Evolutionary conservation across 495 filamentous ascomycete species (phyloP).

Genomic region (Neurospora tetrasperma): DNA sequence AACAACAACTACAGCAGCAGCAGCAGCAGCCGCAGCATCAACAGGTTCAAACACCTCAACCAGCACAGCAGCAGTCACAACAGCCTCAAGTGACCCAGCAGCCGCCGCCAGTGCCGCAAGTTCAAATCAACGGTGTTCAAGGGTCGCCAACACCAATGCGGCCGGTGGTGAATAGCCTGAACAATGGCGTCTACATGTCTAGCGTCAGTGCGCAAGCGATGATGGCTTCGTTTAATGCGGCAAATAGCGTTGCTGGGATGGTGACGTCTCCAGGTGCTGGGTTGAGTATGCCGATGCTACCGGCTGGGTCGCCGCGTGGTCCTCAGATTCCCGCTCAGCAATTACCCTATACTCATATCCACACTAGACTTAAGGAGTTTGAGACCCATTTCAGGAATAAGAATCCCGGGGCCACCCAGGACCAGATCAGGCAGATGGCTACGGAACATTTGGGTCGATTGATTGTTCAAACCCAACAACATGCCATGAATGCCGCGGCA

Average conservation of each 20-base stretch:
- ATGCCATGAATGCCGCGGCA: slow-evolving; percentile 57
- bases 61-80: slow-evolving; percentile 28
- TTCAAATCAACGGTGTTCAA: slow-evolving; percentile 25
- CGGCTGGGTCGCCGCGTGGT: slow-evolving; percentile 28
- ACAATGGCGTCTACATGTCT: slow-evolving; percentile 33
- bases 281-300: slow-evolving; percentile 26
- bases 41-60: slow-evolving; percentile 22
- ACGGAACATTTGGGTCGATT: slow-evolving; percentile 42
- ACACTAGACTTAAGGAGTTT: slow-evolving; percentile 20
- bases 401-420: slow-evolving; percentile 47
- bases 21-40: slow-evolving; percentile 27
- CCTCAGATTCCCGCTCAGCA: slow-evolving; percentile 22
- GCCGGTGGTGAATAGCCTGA: slow-evolving; percentile 45
- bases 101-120: slow-evolving; percentile 24
- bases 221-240: slow-evolving; percentile 32
- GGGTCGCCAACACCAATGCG: slow-evolving; percentile 31
- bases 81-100: slow-evolving; percentile 28
- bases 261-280: slow-evolving; percentile 28
- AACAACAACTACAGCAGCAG: slow-evolving; percentile 24
- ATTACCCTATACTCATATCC: slow-evolving; percentile 8
- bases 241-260: slow-evolving; percentile 26
- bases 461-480: slow-evolving; percentile 22
- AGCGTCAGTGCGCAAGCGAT: slow-evolving; percentile 30
- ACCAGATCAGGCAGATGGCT: slow-evolving; percentile 50
- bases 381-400: slow-evolving; percentile 26